Conservation (phyloP, 768 basidiomycete genomes). For the Kwoniella sp. region DNA sequence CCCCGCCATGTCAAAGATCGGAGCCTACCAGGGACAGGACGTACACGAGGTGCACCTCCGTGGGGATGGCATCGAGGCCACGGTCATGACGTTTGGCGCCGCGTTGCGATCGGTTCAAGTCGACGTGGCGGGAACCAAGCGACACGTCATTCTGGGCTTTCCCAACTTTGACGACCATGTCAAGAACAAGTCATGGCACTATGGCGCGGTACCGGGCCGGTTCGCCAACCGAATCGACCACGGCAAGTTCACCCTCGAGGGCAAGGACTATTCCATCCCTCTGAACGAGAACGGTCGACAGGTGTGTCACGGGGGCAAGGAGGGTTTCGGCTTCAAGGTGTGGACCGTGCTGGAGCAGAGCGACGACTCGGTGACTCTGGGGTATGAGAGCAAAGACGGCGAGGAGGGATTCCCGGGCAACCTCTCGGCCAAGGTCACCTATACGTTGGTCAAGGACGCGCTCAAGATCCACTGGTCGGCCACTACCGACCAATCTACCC, state of each 20-base stretch:
- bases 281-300: constrained; percentile 15
- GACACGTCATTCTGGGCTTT: constrained; percentile 15
- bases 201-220: constrained; percentile 9
- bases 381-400: constrained; percentile 1
- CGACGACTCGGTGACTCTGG: constrained; percentile 5
- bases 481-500: constrained; percentile 18
- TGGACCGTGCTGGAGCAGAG: constrained; percentile 7
- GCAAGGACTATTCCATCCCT: not conserved
- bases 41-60: no score
- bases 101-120: constrained; percentile 6
- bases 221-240: constrained; percentile 13
- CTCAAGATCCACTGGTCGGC: constrained; percentile 10
- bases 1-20: no score
- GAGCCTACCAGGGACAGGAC: no score
- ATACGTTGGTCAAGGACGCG: constrained; percentile 6
- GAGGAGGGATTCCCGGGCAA: constrained; percentile 18
- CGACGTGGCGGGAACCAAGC: not conserved
- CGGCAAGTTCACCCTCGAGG: constrained; percentile 7
- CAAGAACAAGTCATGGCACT: constrained; percentile 8
- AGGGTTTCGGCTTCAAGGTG: constrained; percentile 5
- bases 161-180: constrained; percentile 1
- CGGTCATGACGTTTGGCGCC: constrained; percentile 10
- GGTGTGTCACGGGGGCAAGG: constrained; percentile 14
- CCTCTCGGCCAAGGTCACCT: constrained; percentile 5
- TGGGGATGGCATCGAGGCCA: no score